Percentiles rank a stretch among this genome's conserved stretches.
Conservation (phyloP, 805 yeast genomes). For the Yamadazyma insecticola region DNA sequence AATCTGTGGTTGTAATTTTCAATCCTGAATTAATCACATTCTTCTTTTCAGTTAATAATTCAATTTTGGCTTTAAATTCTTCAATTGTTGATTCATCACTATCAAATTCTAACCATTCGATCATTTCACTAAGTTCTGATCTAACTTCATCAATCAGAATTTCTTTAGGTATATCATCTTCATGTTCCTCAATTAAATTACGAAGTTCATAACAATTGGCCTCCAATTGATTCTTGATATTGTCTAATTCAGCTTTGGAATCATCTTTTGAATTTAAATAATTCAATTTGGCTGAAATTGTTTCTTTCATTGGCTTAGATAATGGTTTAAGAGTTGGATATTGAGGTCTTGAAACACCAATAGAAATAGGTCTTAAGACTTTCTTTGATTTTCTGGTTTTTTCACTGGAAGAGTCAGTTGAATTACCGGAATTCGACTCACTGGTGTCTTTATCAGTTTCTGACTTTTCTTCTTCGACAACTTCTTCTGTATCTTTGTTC, state of each 20-base stretch:
- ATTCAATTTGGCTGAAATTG: constrained; percentile 44
- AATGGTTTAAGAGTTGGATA: constrained; percentile 35
- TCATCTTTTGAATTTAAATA: constrained; percentile 52
- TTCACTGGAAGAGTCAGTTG: constrained; percentile 18
- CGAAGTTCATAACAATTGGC: constrained; percentile 67
- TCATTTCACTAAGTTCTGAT: constrained; percentile 38
- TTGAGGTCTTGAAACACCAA: constrained; percentile 44
- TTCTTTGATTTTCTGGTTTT: constrained; percentile 13
- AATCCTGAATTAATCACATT: constrained; percentile 28
- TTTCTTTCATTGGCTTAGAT: constrained; percentile 35
- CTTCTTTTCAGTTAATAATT: constrained; percentile 15
- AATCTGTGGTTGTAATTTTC: constrained; percentile 41
- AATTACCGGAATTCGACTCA: constrained; percentile 13
- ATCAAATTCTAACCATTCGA: constrained; percentile 80
- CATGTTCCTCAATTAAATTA: constrained; percentile 51
- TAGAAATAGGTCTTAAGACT: constrained; percentile 15
- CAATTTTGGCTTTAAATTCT: constrained; percentile 21
- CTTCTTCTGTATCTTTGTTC: constrained; percentile 18
- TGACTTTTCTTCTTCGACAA: constrained; percentile 10
- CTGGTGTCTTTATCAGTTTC: constrained; percentile 13
- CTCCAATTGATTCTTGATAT: constrained; percentile 66
- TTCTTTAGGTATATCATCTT: constrained; percentile 31
- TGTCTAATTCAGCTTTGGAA: constrained; percentile 50
- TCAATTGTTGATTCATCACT: constrained; percentile 45
- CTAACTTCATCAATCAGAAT: constrained; percentile 13